Conservation (phyloP, 2,329 filamentous ascomycete species). For the Didymella segeticola region DNA sequence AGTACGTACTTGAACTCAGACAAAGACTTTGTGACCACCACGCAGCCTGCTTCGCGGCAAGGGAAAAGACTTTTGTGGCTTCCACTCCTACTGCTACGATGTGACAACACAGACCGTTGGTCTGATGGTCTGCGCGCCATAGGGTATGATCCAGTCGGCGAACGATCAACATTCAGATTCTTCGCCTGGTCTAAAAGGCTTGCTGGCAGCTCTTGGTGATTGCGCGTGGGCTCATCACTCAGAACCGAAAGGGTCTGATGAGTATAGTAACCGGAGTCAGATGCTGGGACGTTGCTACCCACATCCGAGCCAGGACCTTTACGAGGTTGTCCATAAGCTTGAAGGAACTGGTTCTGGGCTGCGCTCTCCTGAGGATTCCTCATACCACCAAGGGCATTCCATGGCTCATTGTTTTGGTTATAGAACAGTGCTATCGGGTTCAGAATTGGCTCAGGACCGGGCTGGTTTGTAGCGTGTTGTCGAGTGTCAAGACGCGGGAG, state of each 20-base stretch:
- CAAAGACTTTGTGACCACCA: slow-evolving; percentile 37
- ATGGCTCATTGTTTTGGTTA: slow-evolving; percentile 28
- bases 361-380: not conserved
- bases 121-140: slow-evolving; percentile 29
- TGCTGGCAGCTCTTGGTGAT: slow-evolving; percentile 30
- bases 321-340: slow-evolving; percentile 24
- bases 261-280: slow-evolving; percentile 46
- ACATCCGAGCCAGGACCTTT: slow-evolving; percentile 30
- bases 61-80: slow-evolving; percentile 19
- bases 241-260: slow-evolving; percentile 37
- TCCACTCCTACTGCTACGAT: slow-evolving; percentile 35
- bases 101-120: slow-evolving; percentile 24
- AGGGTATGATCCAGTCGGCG: slow-evolving; percentile 22
- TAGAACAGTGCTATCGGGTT: slow-evolving; percentile 12
- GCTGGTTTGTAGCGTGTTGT: not conserved
- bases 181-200: slow-evolving; percentile 23
- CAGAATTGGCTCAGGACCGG: slow-evolving; percentile 16
- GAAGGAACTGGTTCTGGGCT: slow-evolving; percentile 7
- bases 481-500: not conserved
- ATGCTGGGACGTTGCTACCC: slow-evolving; percentile 25
- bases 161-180: slow-evolving; percentile 26
- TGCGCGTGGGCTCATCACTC: slow-evolving; percentile 35
- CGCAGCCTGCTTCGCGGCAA: slow-evolving; percentile 29
- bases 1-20: slow-evolving; percentile 49
- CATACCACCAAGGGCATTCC: slow-evolving; percentile 22